These are phyloP conservation scores for Euphorbia schlechtendalii DNA, from an alignment of 441 rosid species.

Conservation along the genomic window DNA sequence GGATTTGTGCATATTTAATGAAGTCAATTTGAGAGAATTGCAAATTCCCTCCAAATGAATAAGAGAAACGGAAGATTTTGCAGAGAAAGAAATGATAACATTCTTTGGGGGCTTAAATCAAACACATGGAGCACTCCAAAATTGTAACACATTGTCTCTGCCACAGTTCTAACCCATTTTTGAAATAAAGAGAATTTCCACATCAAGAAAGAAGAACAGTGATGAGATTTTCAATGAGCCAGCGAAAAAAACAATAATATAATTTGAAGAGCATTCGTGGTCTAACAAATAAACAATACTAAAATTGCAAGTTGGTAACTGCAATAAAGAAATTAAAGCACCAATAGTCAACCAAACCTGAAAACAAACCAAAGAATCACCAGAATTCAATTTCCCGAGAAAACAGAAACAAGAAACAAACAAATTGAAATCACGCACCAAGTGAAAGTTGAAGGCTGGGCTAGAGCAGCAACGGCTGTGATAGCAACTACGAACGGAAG, in stretches of 20 bases:
- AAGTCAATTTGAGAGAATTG: not conserved
- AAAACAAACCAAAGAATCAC: not conserved
- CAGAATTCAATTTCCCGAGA: not conserved
- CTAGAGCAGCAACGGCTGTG: constrained; percentile 80
- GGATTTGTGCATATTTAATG: too few relatives aligned
- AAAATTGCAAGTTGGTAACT: not conserved
- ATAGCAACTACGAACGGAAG: constrained; percentile 86
- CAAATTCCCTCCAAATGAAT: not conserved
- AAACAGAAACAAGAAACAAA: not conserved
- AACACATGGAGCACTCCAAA: constrained; percentile 11
- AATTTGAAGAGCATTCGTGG: constrained; percentile 4
- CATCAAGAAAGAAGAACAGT: too few relatives aligned
- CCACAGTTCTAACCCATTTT: not conserved
- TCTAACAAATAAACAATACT: not conserved
- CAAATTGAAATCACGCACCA: constrained; percentile 33
- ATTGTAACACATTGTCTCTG: too few relatives aligned
- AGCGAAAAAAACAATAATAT: not conserved
- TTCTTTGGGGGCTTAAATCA: constrained; percentile 20
- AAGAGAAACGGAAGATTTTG: not conserved
- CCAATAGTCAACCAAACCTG: not conserved
- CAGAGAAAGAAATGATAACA: not conserved
- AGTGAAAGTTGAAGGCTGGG: constrained; percentile 70
- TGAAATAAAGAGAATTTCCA: too few relatives aligned
- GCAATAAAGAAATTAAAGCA: not conserved
- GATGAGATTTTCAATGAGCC: not conserved